Evolutionary conservation across 352 stramenopile genomes (phyloP), one percentile per base, ranked within the genome.

Genomic region (Globisporangium camurandrum): DNA sequence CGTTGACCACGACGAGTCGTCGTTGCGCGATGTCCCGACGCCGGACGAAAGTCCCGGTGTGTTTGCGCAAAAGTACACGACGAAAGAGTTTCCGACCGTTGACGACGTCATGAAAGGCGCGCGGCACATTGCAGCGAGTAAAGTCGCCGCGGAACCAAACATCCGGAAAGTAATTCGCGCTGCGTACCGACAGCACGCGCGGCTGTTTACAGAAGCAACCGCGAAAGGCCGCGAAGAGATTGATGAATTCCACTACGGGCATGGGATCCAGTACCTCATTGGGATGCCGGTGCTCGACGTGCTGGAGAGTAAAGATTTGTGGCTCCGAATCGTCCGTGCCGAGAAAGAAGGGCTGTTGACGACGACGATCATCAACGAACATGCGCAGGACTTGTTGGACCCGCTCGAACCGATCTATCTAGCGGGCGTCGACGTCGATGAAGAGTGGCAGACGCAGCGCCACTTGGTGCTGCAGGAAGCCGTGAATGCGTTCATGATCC

Each of bases 71-170:
- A 86, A 87, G 48, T 92, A 84, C 55, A 85, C 75, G 3, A 84
- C 77, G 14, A 90, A 85, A 44, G 81, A 93, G 36, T 93, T 93
- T 47, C 80, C 82, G 6, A 86, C 73, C 17, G 77, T 89, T 3
- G 76, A 92, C 51, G 81, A 93, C 42, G 84, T 93, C 7, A 88
- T 95, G 75, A 89, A 90, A 57, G 84, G 82, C 23, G 84, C 82
- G 12, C 75, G 84, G n/a, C 84, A 95, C 53, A 89, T 95, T 55
- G 82, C 79, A 17, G 84, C 84, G n/a, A 85, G 66, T 36, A 84
- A 92, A 51, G 73, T 95, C 49, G 82, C 82, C 14, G 76, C 78
- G 0, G 84, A 95, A 45, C 84, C 84, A 10, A 92, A 93, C 37
- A 68, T 95, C 2, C 82, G 82, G 23, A 90, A 89, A 46, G 79